Percentiles rank a stretch among this genome's conserved stretches.
phyloP scores from a whole-genome alignment of 176 grass and related monocot genomes.

The Stipa capillata region DNA sequence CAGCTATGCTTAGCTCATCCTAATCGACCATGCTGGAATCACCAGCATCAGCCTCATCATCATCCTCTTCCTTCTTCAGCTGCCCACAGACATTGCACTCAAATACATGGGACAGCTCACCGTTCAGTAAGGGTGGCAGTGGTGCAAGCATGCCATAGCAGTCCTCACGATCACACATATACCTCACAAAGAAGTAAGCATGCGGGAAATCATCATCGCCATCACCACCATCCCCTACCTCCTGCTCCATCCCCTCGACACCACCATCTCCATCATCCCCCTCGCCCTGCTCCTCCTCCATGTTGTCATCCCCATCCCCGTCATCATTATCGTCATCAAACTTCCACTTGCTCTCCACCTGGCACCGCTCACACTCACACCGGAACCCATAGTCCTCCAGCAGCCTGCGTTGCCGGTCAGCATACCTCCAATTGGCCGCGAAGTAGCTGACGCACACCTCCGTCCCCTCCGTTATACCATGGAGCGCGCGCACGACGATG shows the following conservation, averaged over 20 bases:
- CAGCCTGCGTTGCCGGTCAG: conserved; percentile 52
- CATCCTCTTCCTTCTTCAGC: conserved; percentile 36
- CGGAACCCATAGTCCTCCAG: conserved; percentile 70
- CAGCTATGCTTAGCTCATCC: too few species aligned
- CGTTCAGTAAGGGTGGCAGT: conserved; percentile 46
- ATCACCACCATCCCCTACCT: conserved; percentile 12
- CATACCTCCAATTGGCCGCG: conserved; percentile 44
- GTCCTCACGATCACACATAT: conserved; percentile 53
- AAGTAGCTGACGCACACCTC: conserved; percentile 91
- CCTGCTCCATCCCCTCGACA: conserved; percentile 38
- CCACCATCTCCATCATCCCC: conserved; percentile 22
- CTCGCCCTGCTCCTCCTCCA: conserved; percentile 45
- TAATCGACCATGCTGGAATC: conserved; percentile 29
- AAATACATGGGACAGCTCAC: conserved; percentile 38
- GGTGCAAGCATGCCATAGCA: conserved; percentile 73
- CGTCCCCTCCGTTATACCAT: conserved; percentile 58
- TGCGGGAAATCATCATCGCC: conserved; percentile 40
- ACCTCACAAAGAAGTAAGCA: conserved; percentile 69
- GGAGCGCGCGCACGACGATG: conserved; percentile 58
- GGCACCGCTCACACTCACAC: conserved; percentile 78
- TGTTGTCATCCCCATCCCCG: conserved; percentile 25
- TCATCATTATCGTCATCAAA: conserved; percentile 33
- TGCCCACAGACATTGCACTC: conserved; percentile 74
- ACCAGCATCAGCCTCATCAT: conserved; percentile 20
- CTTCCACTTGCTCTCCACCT: conserved; percentile 72